Evolutionary conservation across 495 filamentous ascomycete species (phyloP).

Genomic region (Penicillium cosmopolitanum): DNA sequence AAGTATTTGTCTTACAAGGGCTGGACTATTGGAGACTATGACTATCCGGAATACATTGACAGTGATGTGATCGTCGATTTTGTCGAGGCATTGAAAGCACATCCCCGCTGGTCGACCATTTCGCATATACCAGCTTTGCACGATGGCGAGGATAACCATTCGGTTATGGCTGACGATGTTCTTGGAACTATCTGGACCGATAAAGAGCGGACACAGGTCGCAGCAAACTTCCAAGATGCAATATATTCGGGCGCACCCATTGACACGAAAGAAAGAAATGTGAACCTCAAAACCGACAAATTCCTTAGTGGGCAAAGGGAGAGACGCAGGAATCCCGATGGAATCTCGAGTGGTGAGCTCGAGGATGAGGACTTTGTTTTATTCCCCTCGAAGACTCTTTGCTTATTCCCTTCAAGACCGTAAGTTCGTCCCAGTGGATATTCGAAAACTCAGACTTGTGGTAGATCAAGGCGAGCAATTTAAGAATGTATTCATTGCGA

Average conservation of each 20-base stretch:
- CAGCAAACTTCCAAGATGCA: slow-evolving; percentile 1
- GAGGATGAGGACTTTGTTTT: neutral
- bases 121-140: slow-evolving; percentile 3
- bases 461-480: slow-evolving; percentile 3
- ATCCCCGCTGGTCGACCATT: neutral
- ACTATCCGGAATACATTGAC: slow-evolving; percentile 7
- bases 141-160: neutral
- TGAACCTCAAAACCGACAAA: neutral
- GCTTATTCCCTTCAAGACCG: slow-evolving; percentile 3
- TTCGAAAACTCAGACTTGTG: neutral
- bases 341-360: too few species aligned
- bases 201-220: neutral
- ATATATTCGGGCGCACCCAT: slow-evolving; percentile 1
- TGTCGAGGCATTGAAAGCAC: slow-evolving; percentile 5
- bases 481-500: slow-evolving; percentile 1
- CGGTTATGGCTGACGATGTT: neutral
- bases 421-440: neutral
- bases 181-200: neutral
- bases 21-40: slow-evolving; percentile 7
- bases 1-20: slow-evolving; percentile 1
- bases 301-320: neutral
- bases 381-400: neutral
- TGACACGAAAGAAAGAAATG: neutral
- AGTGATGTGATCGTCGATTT: slow-evolving; percentile 10
- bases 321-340: neutral